Evolutionary conservation across 441 rosid genomes (phyloP).

Genomic region (Croton laevigatus): DNA sequence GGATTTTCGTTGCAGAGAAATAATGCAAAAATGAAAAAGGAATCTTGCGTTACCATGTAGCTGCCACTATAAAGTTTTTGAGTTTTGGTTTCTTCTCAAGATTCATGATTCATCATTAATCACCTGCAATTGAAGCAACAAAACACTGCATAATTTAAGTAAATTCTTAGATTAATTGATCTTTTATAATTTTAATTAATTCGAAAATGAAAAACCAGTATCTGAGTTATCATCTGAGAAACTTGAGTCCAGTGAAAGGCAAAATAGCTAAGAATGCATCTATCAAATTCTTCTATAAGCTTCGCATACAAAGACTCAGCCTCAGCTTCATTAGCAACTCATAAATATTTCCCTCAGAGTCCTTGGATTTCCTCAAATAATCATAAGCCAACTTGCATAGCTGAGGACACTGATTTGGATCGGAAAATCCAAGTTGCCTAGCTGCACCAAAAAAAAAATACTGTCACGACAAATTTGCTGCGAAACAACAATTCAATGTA

Average conservation of each 20-base stretch:
- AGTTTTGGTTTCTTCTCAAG: constrained; percentile 53
- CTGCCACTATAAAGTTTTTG: constrained; percentile 66
- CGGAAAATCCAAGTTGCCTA: constrained; percentile 68
- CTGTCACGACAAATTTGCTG: too few relatives aligned
- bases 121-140: constrained; percentile 34
- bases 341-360: constrained; percentile 49
- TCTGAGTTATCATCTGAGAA: constrained; percentile 55
- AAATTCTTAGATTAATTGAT: too few relatives aligned
- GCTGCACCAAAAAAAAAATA: constrained; percentile 35
- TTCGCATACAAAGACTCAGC: constrained; percentile 48
- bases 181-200: too few relatives aligned
- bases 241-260: constrained; percentile 79
- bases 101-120: constrained; percentile 49
- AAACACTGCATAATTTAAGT: too few relatives aligned
- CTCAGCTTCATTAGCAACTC: constrained; percentile 46
- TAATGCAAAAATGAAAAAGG: not conserved
- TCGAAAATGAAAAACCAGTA: constrained; percentile 7
- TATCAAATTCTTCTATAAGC: constrained; percentile 66
- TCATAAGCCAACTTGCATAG: constrained; percentile 61
- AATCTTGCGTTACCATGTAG: constrained; percentile 53
- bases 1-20: constrained; percentile 5
- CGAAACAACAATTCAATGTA: too few relatives aligned
- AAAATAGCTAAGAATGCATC: constrained; percentile 68
- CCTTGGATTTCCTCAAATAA: constrained; percentile 49
- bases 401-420: constrained; percentile 60